Evolutionary conservation across 768 basidiomycete genomes (phyloP).

Genomic region (Melanogaster broomeanus): DNA sequence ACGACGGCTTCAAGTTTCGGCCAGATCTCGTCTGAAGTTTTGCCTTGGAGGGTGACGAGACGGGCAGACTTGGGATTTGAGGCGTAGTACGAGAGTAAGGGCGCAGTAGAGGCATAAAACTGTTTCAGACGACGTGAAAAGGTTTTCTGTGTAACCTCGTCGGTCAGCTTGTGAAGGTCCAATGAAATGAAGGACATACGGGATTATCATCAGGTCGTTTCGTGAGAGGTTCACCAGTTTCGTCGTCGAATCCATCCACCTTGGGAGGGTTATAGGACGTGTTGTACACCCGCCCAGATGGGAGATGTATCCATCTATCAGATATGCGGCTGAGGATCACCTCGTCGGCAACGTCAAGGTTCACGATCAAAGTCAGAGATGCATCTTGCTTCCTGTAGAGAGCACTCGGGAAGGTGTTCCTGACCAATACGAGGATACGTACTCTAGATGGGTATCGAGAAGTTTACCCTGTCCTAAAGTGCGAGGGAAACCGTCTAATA

Average conservation of each 20-base stretch:
- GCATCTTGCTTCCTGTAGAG: constrained; percentile 53
- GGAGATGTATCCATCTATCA: constrained; percentile 86
- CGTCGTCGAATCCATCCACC: constrained; percentile 77
- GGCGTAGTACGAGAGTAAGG: constrained; percentile 74
- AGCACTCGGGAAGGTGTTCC: neutral
- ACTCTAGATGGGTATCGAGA: constrained; percentile 77
- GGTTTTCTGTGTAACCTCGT: constrained; percentile 52
- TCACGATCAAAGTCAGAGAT: constrained; percentile 79
- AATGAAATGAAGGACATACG: constrained; percentile 45
- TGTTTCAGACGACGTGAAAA: constrained; percentile 74
- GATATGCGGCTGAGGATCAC: constrained; percentile 85
- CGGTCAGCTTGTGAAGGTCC: constrained; percentile 6
- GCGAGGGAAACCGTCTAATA: constrained; percentile 90
- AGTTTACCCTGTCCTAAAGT: constrained; percentile 83
- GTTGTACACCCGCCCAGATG: constrained; percentile 91
- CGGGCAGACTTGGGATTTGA: constrained; percentile 41
- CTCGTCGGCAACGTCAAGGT: constrained; percentile 86
- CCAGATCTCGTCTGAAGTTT: constrained; percentile 90
- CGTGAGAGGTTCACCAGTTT: constrained; percentile 85
- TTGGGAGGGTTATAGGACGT: constrained; percentile 84
- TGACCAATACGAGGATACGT: constrained; percentile 19
- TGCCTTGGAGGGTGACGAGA: constrained; percentile 62
- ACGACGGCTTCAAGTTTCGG: constrained; percentile 71
- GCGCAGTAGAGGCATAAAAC: constrained; percentile 81
- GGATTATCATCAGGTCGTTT: constrained; percentile 90